These are phyloP conservation scores for Rossbeevera mucosa DNA, from an alignment of 768 basidiomycete species.

Conservation along the genomic window DNA sequence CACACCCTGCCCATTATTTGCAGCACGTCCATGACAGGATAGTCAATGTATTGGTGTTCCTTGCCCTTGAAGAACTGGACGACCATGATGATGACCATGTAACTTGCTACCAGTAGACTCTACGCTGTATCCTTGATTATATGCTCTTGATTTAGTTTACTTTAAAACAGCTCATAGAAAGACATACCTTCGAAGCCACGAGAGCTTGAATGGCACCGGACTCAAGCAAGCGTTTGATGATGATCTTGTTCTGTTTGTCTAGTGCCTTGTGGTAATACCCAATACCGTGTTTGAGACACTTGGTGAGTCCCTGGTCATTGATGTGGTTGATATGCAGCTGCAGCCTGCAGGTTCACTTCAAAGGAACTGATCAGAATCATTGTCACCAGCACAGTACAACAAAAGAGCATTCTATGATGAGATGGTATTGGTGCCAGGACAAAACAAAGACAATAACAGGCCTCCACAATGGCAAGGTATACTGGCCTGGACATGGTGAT, in stretches of 20 bases:
- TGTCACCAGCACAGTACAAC: conserved; percentile 83
- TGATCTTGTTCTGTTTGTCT: no score
- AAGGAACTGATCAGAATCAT: conserved; percentile 79
- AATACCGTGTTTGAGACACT: conserved; percentile 76
- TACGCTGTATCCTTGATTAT: conserved; percentile 94
- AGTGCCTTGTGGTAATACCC: no score
- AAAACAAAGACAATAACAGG: conserved; percentile 94
- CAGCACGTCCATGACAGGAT: conserved; percentile 98
- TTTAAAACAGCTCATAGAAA: background rate
- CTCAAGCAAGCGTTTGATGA: conserved; percentile 90
- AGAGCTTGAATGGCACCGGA: conserved; percentile 93
- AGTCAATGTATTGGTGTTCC: conserved; percentile 96
- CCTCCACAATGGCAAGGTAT: no score
- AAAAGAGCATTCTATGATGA: conserved; percentile 84
- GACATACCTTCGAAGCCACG: conserved; percentile 80
- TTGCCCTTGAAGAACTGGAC: conserved; percentile 97
- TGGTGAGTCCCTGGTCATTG: conserved; percentile 66
- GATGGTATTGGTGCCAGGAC: conserved; percentile 89
- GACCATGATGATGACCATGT: no score
- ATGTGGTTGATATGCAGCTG: conserved; percentile 82
- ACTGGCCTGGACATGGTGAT: no score
- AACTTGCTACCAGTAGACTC: conserved; percentile 89
- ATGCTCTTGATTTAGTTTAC: background rate
- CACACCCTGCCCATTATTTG: no score
- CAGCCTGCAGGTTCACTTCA: conserved; percentile 62